These are phyloP conservation scores for Garcia nutans DNA, from an alignment of 345 rosid species.

Conservation along the genomic window DNA sequence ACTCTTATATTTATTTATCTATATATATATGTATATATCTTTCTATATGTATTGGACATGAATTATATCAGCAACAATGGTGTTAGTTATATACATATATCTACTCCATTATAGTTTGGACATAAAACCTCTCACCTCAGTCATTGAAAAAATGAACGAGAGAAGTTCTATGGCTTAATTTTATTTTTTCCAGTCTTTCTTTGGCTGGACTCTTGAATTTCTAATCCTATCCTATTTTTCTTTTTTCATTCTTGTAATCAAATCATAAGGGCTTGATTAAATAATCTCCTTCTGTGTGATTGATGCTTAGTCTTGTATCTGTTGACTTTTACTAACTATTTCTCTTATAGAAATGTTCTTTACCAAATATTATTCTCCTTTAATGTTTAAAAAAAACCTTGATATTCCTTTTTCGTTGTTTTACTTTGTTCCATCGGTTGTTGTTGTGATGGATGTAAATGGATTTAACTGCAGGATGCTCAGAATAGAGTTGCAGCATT, in stretches of 20 bases:
- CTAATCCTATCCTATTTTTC: neutral
- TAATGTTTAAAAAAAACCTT: neutral
- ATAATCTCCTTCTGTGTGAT: neutral
- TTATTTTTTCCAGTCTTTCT: neutral
- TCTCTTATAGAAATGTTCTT: neutral
- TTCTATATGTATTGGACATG: neutral
- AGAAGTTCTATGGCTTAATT: neutral
- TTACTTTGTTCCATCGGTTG: neutral
- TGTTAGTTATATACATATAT: neutral
- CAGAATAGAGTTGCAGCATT: conserved; percentile 83
- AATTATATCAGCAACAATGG: neutral
- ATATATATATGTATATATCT: neutral
- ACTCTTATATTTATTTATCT: neutral
- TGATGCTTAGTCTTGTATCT: neutral
- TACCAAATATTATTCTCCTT: neutral
- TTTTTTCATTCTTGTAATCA: neutral
- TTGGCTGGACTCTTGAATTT: neutral
- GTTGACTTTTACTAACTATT: neutral
- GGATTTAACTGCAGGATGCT: conserved; percentile 62
- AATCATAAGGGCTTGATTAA: neutral
- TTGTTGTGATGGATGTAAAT: neutral
- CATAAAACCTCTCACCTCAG: neutral
- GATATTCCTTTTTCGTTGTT: neutral
- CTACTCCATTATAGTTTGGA: neutral
- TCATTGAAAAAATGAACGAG: neutral